Conservation (phyloP, 106 monocot genomes). For the Agapanthus africanus region DNA sequence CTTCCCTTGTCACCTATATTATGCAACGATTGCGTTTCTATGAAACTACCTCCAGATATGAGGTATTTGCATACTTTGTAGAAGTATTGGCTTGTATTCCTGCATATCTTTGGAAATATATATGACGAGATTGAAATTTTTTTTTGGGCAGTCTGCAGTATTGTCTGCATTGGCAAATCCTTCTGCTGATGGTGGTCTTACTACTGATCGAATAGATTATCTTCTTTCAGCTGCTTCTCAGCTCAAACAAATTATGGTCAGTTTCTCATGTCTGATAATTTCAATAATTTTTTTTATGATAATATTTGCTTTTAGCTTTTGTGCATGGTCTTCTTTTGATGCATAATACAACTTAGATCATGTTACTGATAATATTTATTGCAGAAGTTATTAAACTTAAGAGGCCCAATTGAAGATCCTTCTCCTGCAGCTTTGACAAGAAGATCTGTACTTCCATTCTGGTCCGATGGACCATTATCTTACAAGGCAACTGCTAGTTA, state of each 20-base stretch:
- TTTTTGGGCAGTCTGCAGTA: conserved; percentile 59
- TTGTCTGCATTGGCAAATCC: conserved; percentile 37
- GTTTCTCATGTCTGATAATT: conserved; percentile 12
- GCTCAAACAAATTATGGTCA: conserved; percentile 74
- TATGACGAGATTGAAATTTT: background rate
- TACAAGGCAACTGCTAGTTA: conserved; percentile 58
- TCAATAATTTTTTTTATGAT: background rate
- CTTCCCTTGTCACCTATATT: conserved; percentile 66
- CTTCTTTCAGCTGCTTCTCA: conserved; percentile 43
- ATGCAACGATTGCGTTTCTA: conserved; percentile 77
- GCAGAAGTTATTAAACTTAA: conserved; percentile 71
- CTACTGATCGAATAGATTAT: conserved; percentile 28
- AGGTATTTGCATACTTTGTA: conserved; percentile 44
- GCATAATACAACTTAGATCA: background rate
- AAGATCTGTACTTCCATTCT: conserved; percentile 24
- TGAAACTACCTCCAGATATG: conserved; percentile 71
- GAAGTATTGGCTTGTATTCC: background rate
- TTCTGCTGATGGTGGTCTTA: conserved; percentile 20
- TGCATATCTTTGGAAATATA: background rate
- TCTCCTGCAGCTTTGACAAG: conserved; percentile 29
- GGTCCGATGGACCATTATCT: conserved; percentile 53
- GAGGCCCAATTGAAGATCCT: conserved; percentile 73
- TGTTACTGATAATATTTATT: conserved; percentile 17
- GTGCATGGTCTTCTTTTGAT: background rate
- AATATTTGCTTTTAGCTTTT: background rate